These are phyloP conservation scores for Somion occarium DNA, from an alignment of 1,284 basidiomycete genomes.

Conservation along the genomic window DNA sequence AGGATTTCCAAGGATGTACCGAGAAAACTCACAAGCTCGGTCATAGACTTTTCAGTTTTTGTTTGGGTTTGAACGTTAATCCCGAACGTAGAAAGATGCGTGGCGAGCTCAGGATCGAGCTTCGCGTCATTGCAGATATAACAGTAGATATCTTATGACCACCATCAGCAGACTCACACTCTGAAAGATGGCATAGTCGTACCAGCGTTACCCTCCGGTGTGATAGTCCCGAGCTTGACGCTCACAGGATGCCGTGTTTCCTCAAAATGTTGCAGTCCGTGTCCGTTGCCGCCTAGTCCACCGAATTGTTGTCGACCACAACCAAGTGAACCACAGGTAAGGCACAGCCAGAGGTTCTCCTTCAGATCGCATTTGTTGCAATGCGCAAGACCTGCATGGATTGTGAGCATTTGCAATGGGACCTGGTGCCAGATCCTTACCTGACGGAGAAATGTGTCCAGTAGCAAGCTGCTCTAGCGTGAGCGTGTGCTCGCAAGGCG, in stretches of 20 bases:
- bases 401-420: not conserved
- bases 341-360: conserved; percentile 93
- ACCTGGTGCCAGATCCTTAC: conserved; percentile 23
- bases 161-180: not conserved
- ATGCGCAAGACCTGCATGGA: conserved; percentile 61
- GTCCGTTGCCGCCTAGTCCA: conserved; percentile 85
- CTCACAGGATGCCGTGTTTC: conserved; percentile 77
- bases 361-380: conserved; percentile 79
- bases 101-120: conserved; percentile 73
- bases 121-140: conserved; percentile 90
- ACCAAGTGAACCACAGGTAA: conserved; percentile 91
- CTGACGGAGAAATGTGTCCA: conserved; percentile 49
- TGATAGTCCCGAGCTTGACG: conserved; percentile 96
- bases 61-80: conserved; percentile 81
- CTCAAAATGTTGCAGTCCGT: conserved; percentile 82
- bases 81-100: conserved; percentile 80
- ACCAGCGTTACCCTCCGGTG: conserved; percentile 91
- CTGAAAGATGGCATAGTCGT: conserved; percentile 5
- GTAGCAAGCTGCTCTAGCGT: conserved; percentile 65
- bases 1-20: not conserved
- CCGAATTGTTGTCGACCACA: conserved; percentile 91
- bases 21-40: conserved; percentile 75
- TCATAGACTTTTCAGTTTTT: conserved; percentile 98
- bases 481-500: conserved; percentile 83
- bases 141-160: conserved; percentile 81